Conservation (phyloP, 768 basidiomycete species). For the Rickenella mellea region DNA sequence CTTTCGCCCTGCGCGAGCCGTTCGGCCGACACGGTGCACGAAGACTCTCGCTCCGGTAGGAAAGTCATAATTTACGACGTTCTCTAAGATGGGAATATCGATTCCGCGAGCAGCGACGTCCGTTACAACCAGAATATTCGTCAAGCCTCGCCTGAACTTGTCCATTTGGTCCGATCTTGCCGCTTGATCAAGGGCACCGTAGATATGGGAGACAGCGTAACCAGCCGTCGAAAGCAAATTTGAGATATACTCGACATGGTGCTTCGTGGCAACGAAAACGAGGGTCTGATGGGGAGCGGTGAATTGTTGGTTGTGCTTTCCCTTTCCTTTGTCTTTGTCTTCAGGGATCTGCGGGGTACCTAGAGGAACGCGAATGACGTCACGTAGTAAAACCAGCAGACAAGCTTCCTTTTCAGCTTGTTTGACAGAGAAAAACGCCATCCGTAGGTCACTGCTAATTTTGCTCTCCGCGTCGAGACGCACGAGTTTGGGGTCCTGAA, state of each 20-base stretch:
- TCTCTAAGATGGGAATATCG: conserved; percentile 92
- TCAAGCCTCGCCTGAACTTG: conserved; percentile 70
- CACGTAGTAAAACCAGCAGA: conserved; percentile 72
- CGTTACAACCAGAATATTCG: conserved; percentile 87
- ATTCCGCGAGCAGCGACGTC: conserved; percentile 98
- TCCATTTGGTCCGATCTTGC: conserved; percentile 89
- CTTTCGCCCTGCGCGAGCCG: conserved; percentile 87
- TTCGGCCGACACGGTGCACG: conserved; percentile 93
- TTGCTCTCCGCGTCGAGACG: conserved; percentile 96
- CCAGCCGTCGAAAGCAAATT: conserved; percentile 70
- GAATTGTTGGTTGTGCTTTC: conserved; percentile 36
- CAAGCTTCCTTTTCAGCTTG: conserved; percentile 92
- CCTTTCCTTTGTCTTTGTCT: conserved; percentile 34
- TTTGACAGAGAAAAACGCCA: conserved; percentile 92
- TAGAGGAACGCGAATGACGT: conserved; percentile 78
- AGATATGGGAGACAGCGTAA: conserved; percentile 88
- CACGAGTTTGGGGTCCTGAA: conserved; percentile 88
- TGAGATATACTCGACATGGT: conserved; percentile 93
- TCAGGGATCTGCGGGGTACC: conserved; percentile 23
- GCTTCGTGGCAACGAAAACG: conserved; percentile 93
- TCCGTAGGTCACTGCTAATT: conserved; percentile 85
- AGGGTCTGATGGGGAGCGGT: conserved; percentile 84
- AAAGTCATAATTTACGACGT: conserved; percentile 98
- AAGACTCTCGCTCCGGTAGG: conserved; percentile 90
- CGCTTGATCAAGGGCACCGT: conserved; percentile 88